Conservation (phyloP, 1,139 yeast genomes). For the Magnusiomyces magnusii region DNA sequence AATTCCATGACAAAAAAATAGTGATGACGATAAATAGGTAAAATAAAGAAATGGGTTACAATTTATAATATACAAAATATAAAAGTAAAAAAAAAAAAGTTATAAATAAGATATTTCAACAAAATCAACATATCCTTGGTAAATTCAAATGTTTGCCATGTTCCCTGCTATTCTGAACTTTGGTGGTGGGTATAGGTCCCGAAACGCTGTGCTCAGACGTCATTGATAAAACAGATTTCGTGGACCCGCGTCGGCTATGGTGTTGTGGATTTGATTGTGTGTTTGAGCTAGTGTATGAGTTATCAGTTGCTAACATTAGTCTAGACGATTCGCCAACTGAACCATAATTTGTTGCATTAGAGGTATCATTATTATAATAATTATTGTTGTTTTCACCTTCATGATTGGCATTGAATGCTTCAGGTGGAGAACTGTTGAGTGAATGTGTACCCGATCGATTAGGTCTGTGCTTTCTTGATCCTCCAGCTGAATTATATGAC, state of each 20-base stretch:
- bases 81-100: background rate
- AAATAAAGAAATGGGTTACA: background rate
- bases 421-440: background rate
- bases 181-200: conserved; percentile 10
- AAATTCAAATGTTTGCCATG: conserved; percentile 11
- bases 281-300: background rate
- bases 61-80: background rate
- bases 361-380: too few species aligned
- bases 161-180: conserved; percentile 6
- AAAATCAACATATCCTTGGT: conserved; percentile 3
- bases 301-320: background rate
- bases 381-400: background rate
- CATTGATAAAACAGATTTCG: conserved; percentile 8
- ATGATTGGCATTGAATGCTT: background rate
- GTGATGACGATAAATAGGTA: too few species aligned
- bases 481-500: background rate
- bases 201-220: conserved; percentile 12
- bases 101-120: background rate
- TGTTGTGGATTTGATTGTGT: background rate
- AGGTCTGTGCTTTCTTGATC: background rate
- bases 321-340: background rate
- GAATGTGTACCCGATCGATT: background rate
- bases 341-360: background rate
- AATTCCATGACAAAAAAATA: too few species aligned
- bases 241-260: background rate